Percentiles rank a stretch among this genome's conserved stretches.
phyloP scores from a whole-genome alignment of 1,139 yeast species.

The Geotrichum aggregatum region DNA sequence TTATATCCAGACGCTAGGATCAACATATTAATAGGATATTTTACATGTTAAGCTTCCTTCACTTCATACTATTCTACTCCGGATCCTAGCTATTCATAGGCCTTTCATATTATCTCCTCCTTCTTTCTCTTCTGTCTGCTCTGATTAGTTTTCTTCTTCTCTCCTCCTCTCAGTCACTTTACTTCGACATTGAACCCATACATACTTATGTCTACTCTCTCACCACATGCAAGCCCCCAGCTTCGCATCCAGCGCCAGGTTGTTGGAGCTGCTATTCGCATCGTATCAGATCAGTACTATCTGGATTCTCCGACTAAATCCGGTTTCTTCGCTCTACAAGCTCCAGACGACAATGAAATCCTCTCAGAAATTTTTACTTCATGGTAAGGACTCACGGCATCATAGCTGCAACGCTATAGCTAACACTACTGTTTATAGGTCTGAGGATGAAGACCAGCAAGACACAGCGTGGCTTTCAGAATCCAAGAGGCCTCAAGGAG shows the following conservation, averaged over 20 bases:
- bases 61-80: neutral
- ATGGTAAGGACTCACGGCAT: neutral
- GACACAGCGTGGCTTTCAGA: too few species aligned
- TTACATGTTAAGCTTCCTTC: neutral
- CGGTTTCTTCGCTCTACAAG: neutral
- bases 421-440: neutral
- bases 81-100: too few species aligned
- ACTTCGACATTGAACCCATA: too few species aligned
- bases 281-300: slow-evolving; percentile 7
- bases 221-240: too few species aligned
- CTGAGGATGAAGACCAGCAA: neutral
- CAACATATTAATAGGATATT: too few species aligned
- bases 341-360: neutral
- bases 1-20: neutral
- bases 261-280: slow-evolving; percentile 18
- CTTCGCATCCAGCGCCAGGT: slow-evolving; percentile 13
- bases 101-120: neutral
- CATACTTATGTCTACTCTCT: too few species aligned
- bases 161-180: too few species aligned
- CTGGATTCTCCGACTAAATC: slow-evolving; percentile 6
- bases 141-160: neutral
- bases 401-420: neutral
- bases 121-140: neutral
- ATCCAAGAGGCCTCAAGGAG: too few species aligned
- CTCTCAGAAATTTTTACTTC: neutral